phyloP scores from a whole-genome alignment of 805 yeast genomes.

The Lachancea meyersii region DNA sequence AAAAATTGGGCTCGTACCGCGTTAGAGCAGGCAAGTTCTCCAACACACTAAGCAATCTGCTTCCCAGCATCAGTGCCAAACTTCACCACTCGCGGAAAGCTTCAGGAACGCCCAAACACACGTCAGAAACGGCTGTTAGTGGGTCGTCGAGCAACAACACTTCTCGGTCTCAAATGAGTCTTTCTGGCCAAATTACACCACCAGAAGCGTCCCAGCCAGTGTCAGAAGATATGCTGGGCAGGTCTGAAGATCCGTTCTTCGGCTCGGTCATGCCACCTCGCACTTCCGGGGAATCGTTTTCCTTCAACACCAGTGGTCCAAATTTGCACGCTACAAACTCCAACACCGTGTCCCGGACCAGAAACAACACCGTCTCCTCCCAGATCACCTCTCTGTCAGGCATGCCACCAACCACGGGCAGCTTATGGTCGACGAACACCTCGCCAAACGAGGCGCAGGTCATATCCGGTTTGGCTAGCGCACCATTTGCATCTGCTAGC shows the following conservation, averaged over 20 bases:
- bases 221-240: slow-evolving; percentile 22
- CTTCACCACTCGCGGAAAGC: slow-evolving; percentile 26
- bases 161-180: slow-evolving; percentile 16
- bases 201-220: slow-evolving; percentile 10
- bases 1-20: slow-evolving; percentile 32
- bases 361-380: slow-evolving; percentile 32
- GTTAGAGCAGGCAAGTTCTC: slow-evolving; percentile 32
- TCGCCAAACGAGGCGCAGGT: slow-evolving; percentile 15
- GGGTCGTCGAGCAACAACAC: slow-evolving; percentile 16
- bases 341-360: slow-evolving; percentile 27
- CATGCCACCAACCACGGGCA: slow-evolving; percentile 20
- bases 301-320: slow-evolving; percentile 11
- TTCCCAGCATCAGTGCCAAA: slow-evolving; percentile 34
- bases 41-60: slow-evolving; percentile 29
- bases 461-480: not conserved
- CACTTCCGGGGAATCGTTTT: slow-evolving; percentile 29
- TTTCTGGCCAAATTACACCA: slow-evolving; percentile 24
- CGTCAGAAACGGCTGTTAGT: slow-evolving; percentile 9
- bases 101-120: slow-evolving; percentile 9
- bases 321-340: slow-evolving; percentile 13
- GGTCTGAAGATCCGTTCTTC: slow-evolving; percentile 23
- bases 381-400: slow-evolving; percentile 33
- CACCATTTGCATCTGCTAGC: slow-evolving; percentile 11
- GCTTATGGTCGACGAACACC: slow-evolving; percentile 24
- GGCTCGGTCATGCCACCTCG: slow-evolving; percentile 18